Evolutionary conservation across 345 rosid species (phyloP).

Genomic region (Noccaea caerulescens): DNA sequence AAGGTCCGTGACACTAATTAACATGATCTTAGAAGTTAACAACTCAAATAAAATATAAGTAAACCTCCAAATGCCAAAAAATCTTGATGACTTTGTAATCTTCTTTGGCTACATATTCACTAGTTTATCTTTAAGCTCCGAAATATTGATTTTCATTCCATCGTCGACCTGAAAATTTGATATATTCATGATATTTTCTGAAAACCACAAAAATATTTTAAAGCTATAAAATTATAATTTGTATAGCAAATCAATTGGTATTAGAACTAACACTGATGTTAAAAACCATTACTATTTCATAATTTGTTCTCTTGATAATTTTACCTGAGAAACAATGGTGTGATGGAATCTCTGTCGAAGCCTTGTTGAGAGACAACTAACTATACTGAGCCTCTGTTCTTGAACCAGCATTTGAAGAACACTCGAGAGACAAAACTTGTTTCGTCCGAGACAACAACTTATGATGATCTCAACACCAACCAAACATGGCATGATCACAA

Average conservation of each 20-base stretch:
- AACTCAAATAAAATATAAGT: not conserved
- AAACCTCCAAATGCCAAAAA: not conserved
- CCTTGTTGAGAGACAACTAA: constrained; percentile 40
- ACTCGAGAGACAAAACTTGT: constrained; percentile 39
- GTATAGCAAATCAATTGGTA: not conserved
- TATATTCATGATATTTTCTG: too few species aligned
- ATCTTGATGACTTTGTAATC: not conserved
- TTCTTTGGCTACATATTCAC: constrained; percentile 8
- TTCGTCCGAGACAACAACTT: constrained; percentile 36
- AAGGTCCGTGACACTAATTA: not conserved
- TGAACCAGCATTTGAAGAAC: constrained; percentile 32
- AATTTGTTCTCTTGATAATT: not conserved
- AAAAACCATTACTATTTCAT: not conserved
- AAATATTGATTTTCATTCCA: constrained; percentile 18
- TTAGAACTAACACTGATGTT: not conserved
- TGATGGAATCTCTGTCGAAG: constrained; percentile 32
- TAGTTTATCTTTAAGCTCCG: constrained; percentile 39
- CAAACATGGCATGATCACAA: constrained; percentile 37
- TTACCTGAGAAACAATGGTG: constrained; percentile 44
- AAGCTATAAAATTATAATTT: not conserved
- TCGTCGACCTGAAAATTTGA: constrained; percentile 32
- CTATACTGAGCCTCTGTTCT: constrained; percentile 31
- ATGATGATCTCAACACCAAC: constrained; percentile 40
- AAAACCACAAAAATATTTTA: not conserved
- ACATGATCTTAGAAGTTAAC: not conserved